phyloP scores from a whole-genome alignment of 352 stramenopile species.

The Pilasporangium apinafurcum region DNA sequence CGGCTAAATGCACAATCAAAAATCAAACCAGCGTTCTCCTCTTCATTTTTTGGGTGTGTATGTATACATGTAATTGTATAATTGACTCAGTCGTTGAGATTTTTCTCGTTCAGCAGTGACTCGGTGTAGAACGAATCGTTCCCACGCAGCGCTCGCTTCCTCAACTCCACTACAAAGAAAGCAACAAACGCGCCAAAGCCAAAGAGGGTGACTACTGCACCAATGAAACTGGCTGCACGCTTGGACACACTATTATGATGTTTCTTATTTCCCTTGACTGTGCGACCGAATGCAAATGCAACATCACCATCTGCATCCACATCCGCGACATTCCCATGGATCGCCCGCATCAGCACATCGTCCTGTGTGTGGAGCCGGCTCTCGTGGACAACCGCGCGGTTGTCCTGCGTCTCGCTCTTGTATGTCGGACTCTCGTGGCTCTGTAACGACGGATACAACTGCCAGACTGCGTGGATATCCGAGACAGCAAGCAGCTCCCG shows the following conservation, averaged over 20 bases:
- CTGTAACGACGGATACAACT: conserved; percentile 58
- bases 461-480: conserved; percentile 74
- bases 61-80: too few relatives aligned
- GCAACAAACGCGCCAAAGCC: conserved; percentile 34
- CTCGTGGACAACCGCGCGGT: conserved; percentile 28
- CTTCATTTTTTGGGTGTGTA: too few relatives aligned
- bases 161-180: conserved; percentile 28
- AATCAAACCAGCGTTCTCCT: too few relatives aligned
- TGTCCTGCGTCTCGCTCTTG: conserved; percentile 12
- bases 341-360: conserved; percentile 28
- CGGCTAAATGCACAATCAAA: too few relatives aligned
- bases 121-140: conserved; percentile 51
- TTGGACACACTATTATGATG: conserved; percentile 22
- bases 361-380: conserved; percentile 54
- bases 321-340: conserved; percentile 6
- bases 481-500: conserved; percentile 58
- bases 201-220: conserved; percentile 53
- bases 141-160: conserved; percentile 21
- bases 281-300: background rate
- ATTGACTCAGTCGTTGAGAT: conserved; percentile 17
- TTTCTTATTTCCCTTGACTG: background rate
- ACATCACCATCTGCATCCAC: background rate
- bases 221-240: conserved; percentile 57
- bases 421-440: conserved; percentile 23
- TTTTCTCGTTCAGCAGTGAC: conserved; percentile 58